Evolutionary conservation across 306 rosid species (phyloP).

Genomic region (Notholithocarpus densiflorus): DNA sequence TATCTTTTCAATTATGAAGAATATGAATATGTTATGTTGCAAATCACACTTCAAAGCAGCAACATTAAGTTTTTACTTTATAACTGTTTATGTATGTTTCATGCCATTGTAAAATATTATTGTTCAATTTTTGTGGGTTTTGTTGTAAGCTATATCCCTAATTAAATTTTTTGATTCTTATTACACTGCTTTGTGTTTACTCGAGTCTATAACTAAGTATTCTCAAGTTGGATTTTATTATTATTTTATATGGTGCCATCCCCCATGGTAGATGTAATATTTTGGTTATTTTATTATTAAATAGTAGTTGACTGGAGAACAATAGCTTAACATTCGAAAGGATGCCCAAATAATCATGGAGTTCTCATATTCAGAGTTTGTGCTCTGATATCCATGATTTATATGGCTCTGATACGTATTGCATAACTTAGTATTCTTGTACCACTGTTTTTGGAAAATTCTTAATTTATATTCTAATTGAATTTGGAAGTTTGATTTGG

Average conservation of each 20-base stretch:
- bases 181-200: too few relatives aligned
- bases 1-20: slow-evolving; percentile 10
- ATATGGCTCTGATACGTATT: background rate
- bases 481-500: background rate
- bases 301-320: background rate
- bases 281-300: background rate
- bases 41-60: background rate
- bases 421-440: background rate
- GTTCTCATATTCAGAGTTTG: background rate
- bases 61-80: too few relatives aligned
- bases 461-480: background rate
- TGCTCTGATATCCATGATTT: background rate
- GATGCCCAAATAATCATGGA: background rate
- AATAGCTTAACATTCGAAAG: background rate
- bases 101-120: background rate
- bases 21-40: slow-evolving; percentile 7
- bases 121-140: background rate
- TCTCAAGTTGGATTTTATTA: background rate
- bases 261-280: background rate
- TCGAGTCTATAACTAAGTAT: background rate
- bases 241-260: background rate
- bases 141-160: background rate
- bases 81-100: background rate
- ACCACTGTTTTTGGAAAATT: background rate
- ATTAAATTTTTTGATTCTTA: background rate